phyloP scores from a whole-genome alignment of 805 yeast species.

The Saccharomycodes ludwigii region DNA sequence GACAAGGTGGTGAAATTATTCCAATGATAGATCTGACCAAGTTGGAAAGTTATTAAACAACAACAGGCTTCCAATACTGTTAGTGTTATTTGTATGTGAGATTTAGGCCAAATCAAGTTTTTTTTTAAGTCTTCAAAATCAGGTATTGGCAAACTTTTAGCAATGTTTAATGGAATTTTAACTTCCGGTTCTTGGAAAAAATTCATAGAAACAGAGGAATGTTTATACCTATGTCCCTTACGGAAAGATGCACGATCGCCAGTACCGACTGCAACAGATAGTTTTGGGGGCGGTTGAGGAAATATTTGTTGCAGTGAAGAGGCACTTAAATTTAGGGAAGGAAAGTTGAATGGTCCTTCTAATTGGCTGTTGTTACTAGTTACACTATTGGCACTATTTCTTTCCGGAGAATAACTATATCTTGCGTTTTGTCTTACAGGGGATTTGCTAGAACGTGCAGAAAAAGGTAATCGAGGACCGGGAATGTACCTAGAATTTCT shows the following conservation, averaged over 20 bases:
- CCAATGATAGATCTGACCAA: constrained; percentile 47
- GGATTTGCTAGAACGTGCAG: background rate
- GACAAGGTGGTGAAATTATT: constrained; percentile 64
- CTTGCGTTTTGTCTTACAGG: constrained; percentile 1
- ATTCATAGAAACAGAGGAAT: constrained; percentile 64
- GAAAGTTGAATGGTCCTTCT: too few species aligned
- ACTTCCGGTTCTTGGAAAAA: constrained; percentile 86
- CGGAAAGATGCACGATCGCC: too few species aligned
- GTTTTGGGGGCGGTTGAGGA: too few species aligned
- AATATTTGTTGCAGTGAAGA: too few species aligned
- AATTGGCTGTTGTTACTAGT: too few species aligned
- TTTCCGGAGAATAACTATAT: background rate
- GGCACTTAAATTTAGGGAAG: too few species aligned
- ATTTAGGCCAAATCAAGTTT: constrained; percentile 49
- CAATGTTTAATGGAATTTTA: constrained; percentile 64
- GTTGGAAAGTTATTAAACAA: constrained; percentile 43
- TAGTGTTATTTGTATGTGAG: constrained; percentile 41
- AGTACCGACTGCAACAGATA: too few species aligned
- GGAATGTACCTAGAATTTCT: constrained; percentile 2
- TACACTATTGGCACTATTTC: too few species aligned
- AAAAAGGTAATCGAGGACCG: background rate
- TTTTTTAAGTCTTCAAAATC: constrained; percentile 43
- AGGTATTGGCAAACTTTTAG: constrained; percentile 41
- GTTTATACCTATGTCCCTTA: constrained; percentile 7
- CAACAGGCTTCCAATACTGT: constrained; percentile 42